phyloP scores from a whole-genome alignment of 1,284 basidiomycete species.

The Singerocomus inundabilis region DNA sequence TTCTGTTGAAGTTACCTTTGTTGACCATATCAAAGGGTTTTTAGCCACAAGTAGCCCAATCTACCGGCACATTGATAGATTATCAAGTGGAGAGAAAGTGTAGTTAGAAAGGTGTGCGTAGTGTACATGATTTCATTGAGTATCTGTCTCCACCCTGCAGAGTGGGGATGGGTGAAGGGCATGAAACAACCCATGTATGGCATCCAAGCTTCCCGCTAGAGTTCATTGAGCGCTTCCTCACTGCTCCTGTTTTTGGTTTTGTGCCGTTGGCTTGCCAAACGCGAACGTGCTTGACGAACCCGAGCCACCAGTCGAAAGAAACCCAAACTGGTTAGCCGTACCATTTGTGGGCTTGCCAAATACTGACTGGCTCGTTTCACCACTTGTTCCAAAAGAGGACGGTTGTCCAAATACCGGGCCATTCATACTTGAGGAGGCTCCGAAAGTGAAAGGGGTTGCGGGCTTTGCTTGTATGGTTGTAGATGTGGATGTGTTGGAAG shows the following conservation, averaged over 20 bases:
- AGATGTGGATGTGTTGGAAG: constrained; percentile 8
- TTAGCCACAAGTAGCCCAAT: too few species aligned
- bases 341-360: constrained; percentile 25
- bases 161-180: background rate
- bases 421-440: constrained; percentile 7
- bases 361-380: constrained; percentile 14
- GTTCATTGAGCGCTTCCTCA: constrained; percentile 7
- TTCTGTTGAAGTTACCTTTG: too few species aligned
- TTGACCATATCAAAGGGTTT: too few species aligned
- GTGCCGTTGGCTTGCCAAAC: constrained; percentile 28
- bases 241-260: constrained; percentile 36
- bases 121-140: constrained; percentile 16
- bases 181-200: background rate
- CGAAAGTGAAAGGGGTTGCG: constrained; percentile 21
- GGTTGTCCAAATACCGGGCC: constrained; percentile 18
- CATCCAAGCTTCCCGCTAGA: background rate
- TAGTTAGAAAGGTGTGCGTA: constrained; percentile 13
- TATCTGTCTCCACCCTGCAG: constrained; percentile 1
- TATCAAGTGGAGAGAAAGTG: background rate
- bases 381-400: background rate
- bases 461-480: constrained; percentile 14
- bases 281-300: constrained; percentile 18
- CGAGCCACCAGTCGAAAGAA: constrained; percentile 22
- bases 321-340: constrained; percentile 35
- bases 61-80: background rate